These are phyloP conservation scores for Paraphaeosphaeria sporulosa DNA, from an alignment of 2,329 filamentous ascomycete species.

Conservation along the genomic window DNA sequence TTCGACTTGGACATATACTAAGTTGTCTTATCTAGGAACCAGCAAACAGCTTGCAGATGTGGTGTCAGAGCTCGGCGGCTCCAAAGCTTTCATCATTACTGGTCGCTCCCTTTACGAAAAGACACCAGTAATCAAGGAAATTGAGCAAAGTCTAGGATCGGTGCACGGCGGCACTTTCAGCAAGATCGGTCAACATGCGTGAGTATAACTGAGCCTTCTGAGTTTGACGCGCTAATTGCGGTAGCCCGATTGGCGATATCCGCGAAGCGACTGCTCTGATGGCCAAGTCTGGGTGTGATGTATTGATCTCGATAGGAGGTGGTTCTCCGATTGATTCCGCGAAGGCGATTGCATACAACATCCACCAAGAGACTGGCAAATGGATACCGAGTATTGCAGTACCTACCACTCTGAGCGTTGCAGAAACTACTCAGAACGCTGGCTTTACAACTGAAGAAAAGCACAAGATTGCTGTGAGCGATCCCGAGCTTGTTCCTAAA, in stretches of 20 bases:
- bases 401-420: slow-evolving; percentile 56
- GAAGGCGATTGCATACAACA: slow-evolving; percentile 50
- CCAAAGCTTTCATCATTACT: slow-evolving; percentile 65
- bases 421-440: slow-evolving; percentile 62
- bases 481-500: slow-evolving; percentile 54
- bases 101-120: slow-evolving; percentile 62
- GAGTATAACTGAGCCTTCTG: slow-evolving; percentile 46
- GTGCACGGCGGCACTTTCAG: slow-evolving; percentile 63
- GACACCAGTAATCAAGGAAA: slow-evolving; percentile 61
- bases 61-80: slow-evolving; percentile 42
- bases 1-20: not conserved
- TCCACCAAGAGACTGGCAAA: slow-evolving; percentile 47
- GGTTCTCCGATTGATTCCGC: slow-evolving; percentile 62
- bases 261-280: slow-evolving; percentile 45
- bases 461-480: slow-evolving; percentile 59
- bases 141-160: slow-evolving; percentile 57
- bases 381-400: slow-evolving; percentile 50
- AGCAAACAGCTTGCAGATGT: slow-evolving; percentile 43
- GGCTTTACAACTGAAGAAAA: slow-evolving; percentile 61
- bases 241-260: slow-evolving; percentile 46
- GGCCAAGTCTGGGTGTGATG: slow-evolving; percentile 46
- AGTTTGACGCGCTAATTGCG: slow-evolving; percentile 18
- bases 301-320: slow-evolving; percentile 50
- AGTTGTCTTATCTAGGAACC: slow-evolving; percentile 29
- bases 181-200: slow-evolving; percentile 64